Base-by-base conservation (phyloP, 441 rosid genomes). In the Gossypium trilobum region DNA sequence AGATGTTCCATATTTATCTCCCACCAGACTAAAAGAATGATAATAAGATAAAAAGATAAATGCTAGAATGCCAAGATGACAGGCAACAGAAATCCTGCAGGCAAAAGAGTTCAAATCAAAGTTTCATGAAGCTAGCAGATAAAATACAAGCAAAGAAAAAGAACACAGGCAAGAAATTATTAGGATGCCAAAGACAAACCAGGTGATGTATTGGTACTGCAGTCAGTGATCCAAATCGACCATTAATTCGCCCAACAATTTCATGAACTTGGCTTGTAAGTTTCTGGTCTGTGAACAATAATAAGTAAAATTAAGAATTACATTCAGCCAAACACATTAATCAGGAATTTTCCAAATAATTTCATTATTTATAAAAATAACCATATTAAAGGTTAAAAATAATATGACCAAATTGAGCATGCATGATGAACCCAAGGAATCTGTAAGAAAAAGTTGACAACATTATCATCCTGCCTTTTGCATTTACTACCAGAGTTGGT, bases 241-340 rank as follows among this genome's bases (percentile, higher is more conserved):
- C 99, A 86, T 95, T 95, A 66, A 95, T 95, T 75, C 99, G 92
- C 64, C 99, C 99, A 72, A 95, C 99, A 78, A 95, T 95, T 83
- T 95, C 99, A 83, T 95, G 99, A 83, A 95, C 99, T 83, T 95
- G 99, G 82, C 99, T 95, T 67, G 99, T 95, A 66, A 95, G 98
- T 77, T 87, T 95, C 85, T 95, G 99, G 87, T 95, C 99, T 95
- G 93, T 52, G 61, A 80, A 66, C 23, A 71, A 56, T n/a, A 42
- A 42, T 22, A 16, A 39, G 62, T 20, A 50, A 64, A 52, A 54
- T 10, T 1, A 54, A n/a, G 36, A 20, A 73, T 62, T 2, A 68
- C 10, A 68, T 68, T 68, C 48, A 68, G 31, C 61, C 60, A 29
- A 10, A 17, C 60, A 68, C 56, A n/a, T 51, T 51, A 68, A 42